These are phyloP conservation scores for Tausonia pullulans DNA, from an alignment of 1,284 basidiomycete genomes.

Conservation along the genomic window DNA sequence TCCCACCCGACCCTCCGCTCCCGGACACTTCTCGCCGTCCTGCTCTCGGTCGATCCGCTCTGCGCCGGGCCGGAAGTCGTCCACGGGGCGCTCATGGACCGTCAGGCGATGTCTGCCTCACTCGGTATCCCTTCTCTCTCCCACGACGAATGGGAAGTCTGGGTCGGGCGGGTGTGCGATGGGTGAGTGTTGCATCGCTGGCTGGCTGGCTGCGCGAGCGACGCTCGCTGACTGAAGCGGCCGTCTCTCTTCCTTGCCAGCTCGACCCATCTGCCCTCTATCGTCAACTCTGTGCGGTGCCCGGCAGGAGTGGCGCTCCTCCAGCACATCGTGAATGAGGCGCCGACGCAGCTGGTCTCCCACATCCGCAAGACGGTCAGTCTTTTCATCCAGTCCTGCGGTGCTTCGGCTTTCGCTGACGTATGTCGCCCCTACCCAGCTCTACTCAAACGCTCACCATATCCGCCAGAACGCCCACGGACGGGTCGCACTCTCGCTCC, in stretches of 20 bases:
- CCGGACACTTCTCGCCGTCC: background rate
- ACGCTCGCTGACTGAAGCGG: background rate
- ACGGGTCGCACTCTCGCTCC: no score
- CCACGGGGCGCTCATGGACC: background rate
- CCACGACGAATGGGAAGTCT: background rate
- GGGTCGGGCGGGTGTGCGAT: background rate
- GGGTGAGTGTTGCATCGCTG: background rate
- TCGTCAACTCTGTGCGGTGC: background rate
- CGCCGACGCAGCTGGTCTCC: background rate
- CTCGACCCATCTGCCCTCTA: background rate
- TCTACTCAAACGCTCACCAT: no score
- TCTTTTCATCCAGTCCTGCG: no score
- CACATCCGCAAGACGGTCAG: background rate
- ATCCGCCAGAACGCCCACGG: no score
- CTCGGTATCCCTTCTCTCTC: background rate
- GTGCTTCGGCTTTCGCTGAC: no score
- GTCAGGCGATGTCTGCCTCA: no score
- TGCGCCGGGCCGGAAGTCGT: constrained; percentile 3
- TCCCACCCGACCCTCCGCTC: background rate
- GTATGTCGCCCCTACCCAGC: no score
- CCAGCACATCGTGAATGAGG: background rate
- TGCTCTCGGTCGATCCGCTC: constrained; percentile 5
- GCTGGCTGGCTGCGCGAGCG: background rate
- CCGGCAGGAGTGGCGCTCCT: background rate
- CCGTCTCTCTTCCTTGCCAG: background rate